Base-by-base conservation (phyloP, 441 rosid species). In the Corymbia calophylla region DNA sequence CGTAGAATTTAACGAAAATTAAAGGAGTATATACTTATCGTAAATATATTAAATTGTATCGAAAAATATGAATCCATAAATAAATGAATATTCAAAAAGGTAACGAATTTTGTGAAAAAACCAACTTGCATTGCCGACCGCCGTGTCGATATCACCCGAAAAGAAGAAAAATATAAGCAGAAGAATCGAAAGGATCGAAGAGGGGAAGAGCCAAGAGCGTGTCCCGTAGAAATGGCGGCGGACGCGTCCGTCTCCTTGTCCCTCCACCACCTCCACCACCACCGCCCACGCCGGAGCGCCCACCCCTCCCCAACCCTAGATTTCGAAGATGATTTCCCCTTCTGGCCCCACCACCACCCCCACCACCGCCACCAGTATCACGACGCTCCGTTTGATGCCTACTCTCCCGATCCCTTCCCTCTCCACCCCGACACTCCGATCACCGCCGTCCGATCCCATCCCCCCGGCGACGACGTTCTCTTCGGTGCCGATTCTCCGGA, bases 361-460 rank as follows among this genome's bases (percentile, higher is more conserved):
- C 89, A n/a, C 84, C 90, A 87, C 68, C 90, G 44, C 86, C 62
- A 77, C 60, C 48, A 39, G 5, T 73, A 73, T 73, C 82, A 7
- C 51, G 84, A 73, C 84, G 62, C 90, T 55, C 91, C 12, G 92
- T 73, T 62, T 54, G 90, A 86, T 51, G 80, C 88, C 89, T 87
- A 87, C 53, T 48, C 90, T 77, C 80, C 85, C 88, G 93, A 91
- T 84, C 66, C 55, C 53, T 91, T 35, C 87, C 88, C 18, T 47
- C 91, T 2, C 87, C 88, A 15, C 88, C 88, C 49, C 88, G 80
- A 39, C 44, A 39, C 44, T 88, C 82, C 88, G 84, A 21, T 86
- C 62, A 81, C 87, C 35, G 91, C 90, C 68, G 88, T 84, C 82
- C 93, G 93, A 68, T 91, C 95, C 17, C 95, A 92, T 89, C 94